Percentiles rank a stretch among this genome's conserved stretches.
Conservation (phyloP, 148 eudicot genomes). For the Amaranthus hypochondriacus region DNA sequence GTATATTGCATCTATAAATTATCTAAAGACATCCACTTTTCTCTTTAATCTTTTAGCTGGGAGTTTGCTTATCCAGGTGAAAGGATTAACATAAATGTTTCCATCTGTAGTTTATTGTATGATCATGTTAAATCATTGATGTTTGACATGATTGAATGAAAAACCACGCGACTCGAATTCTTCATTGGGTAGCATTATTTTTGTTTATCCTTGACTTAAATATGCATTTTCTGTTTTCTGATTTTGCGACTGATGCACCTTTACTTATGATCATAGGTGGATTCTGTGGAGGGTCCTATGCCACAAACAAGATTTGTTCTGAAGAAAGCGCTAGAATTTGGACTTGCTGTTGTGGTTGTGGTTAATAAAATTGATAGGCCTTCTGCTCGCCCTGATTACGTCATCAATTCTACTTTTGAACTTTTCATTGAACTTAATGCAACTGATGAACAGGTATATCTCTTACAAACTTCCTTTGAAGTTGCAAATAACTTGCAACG, state of each 20-base stretch:
- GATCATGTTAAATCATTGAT: not conserved
- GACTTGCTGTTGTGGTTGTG: conserved; percentile 94
- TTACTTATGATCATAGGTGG: conserved; percentile 54
- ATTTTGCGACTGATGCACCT: conserved; percentile 1
- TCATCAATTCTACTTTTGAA: conserved; percentile 90
- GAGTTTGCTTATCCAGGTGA: not conserved
- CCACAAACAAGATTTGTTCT: conserved; percentile 97
- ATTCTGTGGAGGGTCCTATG: conserved; percentile 99
- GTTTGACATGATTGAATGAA: not conserved
- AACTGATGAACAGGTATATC: conserved; percentile 84
- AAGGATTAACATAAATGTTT: not conserved
- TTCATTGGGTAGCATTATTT: not conserved
- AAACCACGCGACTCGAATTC: not conserved
- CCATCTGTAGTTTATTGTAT: not conserved
- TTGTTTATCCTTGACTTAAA: not conserved
- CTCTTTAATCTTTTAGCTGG: not conserved
- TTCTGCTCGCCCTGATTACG: conserved; percentile 95
- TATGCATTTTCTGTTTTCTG: not conserved
- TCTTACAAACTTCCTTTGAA: not conserved
- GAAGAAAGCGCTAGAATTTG: conserved; percentile 97
- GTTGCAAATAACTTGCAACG: no score
- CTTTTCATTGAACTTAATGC: conserved; percentile 96
- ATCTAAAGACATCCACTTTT: not conserved
- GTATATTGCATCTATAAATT: not conserved
- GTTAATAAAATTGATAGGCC: conserved; percentile 95